Evolutionary conservation across 768 basidiomycete genomes (phyloP), one percentile per base, ranked within the genome.

Genomic region (Psilocybe tampanensis): DNA sequence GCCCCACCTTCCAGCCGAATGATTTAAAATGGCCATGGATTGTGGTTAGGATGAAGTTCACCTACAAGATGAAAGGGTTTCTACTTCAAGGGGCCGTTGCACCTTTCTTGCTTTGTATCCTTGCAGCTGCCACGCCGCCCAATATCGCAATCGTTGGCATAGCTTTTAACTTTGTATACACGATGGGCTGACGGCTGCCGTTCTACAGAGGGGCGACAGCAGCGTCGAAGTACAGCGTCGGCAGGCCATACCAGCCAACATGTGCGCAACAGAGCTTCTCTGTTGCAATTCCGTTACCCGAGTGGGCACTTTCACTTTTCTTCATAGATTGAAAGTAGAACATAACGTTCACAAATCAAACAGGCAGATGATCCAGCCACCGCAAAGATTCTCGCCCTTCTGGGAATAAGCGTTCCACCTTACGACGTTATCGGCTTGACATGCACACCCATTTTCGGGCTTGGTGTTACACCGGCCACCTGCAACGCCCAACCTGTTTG

Each of bases 401-500:
- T 54, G 36, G 53, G 53, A 11, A 45, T 57, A 39, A 57, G 22
- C 15, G 33, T 34, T 18, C 24, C 17, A 5, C 33, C 32, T 5
- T 21, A 9, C 11, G 36, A 52, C 36, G 9, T 19, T 5, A 36
- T 58, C 15, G 49, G 50, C 15, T n/a, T 58, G 15, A 32, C 33
- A 2, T 58, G 56, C 43, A 47, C 29, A 32, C 56, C 56, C 23
- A 52, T 58, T 13, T 15, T 32, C 39, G 48, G n/a, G 7, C n/a
- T 58, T 21, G 56, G 51, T 15, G 44, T 19, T 8, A 23, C 44
- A 1, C 42, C 18, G 2, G 24, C 41, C 12, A 21, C 33, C 22
- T 58, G 56, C 34, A 44, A 9, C 26, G 49, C 50, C 11, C 22
- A 58, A 15, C 56, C 56, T 0, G 56, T 58, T 7, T 58, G 56